These are phyloP conservation scores for Candolleomyces eurysporus DNA, from an alignment of 768 basidiomycete species.

Conservation along the genomic window DNA sequence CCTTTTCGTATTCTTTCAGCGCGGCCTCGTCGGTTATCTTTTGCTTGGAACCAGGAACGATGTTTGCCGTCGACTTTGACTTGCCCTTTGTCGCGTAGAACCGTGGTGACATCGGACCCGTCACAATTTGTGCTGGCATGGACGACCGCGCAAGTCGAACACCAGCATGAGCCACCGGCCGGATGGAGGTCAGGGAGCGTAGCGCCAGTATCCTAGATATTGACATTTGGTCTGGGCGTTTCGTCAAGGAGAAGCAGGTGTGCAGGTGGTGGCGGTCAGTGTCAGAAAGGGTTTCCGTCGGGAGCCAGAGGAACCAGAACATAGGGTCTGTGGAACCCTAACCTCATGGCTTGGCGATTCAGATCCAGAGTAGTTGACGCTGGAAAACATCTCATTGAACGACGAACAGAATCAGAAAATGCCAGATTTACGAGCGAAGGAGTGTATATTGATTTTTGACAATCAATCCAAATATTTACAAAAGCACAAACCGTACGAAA, in stretches of 20 bases:
- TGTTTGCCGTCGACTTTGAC: constrained; percentile 46
- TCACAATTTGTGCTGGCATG: neutral
- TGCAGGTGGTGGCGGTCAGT: neutral
- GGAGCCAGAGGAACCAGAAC: too few relatives aligned
- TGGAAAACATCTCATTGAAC: too few relatives aligned
- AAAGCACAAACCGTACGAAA: neutral
- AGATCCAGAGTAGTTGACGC: too few relatives aligned
- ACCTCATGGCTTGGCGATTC: too few relatives aligned
- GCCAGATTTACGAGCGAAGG: too few relatives aligned
- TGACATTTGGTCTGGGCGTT: neutral
- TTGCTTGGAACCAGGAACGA: constrained; percentile 69
- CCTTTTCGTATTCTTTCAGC: constrained; percentile 58
- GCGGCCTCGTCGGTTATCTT: constrained; percentile 53
- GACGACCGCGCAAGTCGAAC: neutral
- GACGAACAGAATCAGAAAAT: too few relatives aligned
- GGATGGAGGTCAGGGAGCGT: neutral
- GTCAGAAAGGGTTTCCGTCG: too few relatives aligned
- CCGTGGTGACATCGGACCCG: neutral
- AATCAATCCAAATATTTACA: too few relatives aligned
- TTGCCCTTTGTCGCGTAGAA: neutral
- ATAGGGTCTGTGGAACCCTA: too few relatives aligned
- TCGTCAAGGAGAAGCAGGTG: neutral
- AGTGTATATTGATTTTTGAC: too few relatives aligned
- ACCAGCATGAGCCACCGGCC: neutral
- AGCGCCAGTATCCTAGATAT: neutral